A percentile compares a stretch with the other conserved stretches of the same genome.
Evolutionary conservation across 2,329 filamentous ascomycete genomes (phyloP).

Genomic region (Aspergillus unguis): DNA sequence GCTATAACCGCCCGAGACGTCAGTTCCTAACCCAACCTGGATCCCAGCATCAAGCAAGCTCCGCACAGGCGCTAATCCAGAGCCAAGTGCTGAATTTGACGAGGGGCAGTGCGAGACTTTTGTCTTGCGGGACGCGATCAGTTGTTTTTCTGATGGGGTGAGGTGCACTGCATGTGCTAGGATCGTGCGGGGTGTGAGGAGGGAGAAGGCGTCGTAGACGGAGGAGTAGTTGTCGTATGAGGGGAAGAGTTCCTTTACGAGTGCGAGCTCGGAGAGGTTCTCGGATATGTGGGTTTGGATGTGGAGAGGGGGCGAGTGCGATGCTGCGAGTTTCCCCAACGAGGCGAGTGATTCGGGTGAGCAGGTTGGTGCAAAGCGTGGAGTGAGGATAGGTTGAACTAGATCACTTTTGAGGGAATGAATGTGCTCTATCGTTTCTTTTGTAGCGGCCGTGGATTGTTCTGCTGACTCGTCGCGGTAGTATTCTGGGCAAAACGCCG

Average conservation of each 20-base stretch:
- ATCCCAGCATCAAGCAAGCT: conserved; percentile 71
- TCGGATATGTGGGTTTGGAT: conserved; percentile 91
- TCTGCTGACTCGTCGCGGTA: conserved; percentile 72
- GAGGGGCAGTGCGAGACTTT: conserved; percentile 84
- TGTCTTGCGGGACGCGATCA: conserved; percentile 59
- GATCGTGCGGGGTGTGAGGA: conserved; percentile 71
- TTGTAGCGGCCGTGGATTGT: conserved; percentile 55
- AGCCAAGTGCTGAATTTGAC: conserved; percentile 78
- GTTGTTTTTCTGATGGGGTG: conserved; percentile 58
- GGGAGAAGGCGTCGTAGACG: conserved; percentile 70
- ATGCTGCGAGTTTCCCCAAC: conserved; percentile 62
- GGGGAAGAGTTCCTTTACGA: conserved; percentile 70
- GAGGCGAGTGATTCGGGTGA: conserved; percentile 53
- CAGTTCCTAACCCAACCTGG: conserved; percentile 81
- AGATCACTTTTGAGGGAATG: conserved; percentile 55
- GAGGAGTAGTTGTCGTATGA: conserved; percentile 62
- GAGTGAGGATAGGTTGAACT: conserved; percentile 76
- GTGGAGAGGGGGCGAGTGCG: conserved; percentile 56
- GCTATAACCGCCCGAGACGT: conserved; percentile 84
- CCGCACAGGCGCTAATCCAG: conserved; percentile 72
- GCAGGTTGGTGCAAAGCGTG: conserved; percentile 59
- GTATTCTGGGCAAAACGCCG: conserved; percentile 63
- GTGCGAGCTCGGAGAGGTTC: conserved; percentile 67
- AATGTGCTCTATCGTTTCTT: conserved; percentile 64
- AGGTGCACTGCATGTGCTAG: conserved; percentile 84